These are phyloP conservation scores for Tephrocybe sp. DNA, from an alignment of 768 basidiomycete genomes.

Conservation along the genomic window DNA sequence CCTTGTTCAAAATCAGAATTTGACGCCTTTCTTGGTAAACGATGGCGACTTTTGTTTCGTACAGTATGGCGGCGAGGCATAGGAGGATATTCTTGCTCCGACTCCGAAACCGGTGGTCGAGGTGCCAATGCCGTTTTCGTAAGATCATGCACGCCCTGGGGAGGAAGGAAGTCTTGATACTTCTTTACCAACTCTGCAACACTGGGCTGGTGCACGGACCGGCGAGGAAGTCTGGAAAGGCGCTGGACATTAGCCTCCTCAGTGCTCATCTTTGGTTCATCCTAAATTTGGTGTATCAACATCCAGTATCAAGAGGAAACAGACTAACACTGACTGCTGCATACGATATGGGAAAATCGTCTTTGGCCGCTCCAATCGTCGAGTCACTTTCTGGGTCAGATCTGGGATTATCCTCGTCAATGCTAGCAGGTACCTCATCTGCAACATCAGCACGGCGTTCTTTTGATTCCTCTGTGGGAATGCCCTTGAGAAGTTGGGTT, in stretches of 20 bases:
- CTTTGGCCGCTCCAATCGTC: slow-evolving; percentile 64
- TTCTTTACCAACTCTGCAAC: slow-evolving; percentile 86
- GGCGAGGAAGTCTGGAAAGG: slow-evolving; percentile 63
- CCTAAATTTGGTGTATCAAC: slow-evolving; percentile 5
- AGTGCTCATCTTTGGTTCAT: slow-evolving; percentile 17
- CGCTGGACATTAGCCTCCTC: slow-evolving; percentile 28
- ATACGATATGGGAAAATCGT: slow-evolving; percentile 22
- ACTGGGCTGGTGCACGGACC: slow-evolving; percentile 50
- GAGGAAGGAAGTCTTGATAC: slow-evolving; percentile 75
- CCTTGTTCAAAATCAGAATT: slow-evolving; percentile 88
- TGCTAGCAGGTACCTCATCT: slow-evolving; percentile 2
- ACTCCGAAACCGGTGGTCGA: slow-evolving; percentile 65
- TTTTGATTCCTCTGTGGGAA: slow-evolving; percentile 1
- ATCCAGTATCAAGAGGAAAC: slow-evolving; percentile 1
- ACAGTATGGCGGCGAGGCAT: slow-evolving; percentile 34
- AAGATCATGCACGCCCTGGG: slow-evolving; percentile 69
- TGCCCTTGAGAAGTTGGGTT: slow-evolving; percentile 4
- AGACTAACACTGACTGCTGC: slow-evolving; percentile 22
- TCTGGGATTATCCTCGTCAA: slow-evolving; percentile 25
- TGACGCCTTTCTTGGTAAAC: slow-evolving; percentile 52
- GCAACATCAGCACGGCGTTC: slow-evolving; percentile 4
- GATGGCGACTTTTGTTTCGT: slow-evolving; percentile 51
- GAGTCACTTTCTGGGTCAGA: slow-evolving; percentile 81
- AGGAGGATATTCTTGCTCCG: slow-evolving; percentile 65
- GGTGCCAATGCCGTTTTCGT: slow-evolving; percentile 70